Evolutionary conservation across 169 alveolate species (phyloP).

Genomic region (Blepharisma undulans): DNA sequence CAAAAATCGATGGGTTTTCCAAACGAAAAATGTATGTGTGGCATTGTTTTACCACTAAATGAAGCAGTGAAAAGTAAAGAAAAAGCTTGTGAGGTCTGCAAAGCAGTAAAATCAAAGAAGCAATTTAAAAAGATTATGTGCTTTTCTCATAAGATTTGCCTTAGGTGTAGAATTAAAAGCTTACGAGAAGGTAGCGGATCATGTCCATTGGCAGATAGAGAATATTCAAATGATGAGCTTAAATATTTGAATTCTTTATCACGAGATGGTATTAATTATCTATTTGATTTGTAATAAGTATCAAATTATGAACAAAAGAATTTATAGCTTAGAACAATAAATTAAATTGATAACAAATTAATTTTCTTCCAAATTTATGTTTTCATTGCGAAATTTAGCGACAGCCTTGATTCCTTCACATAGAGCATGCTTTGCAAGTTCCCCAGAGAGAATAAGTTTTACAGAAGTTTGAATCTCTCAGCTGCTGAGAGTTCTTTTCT

Average conservation of each 20-base stretch:
- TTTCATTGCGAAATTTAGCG: slow-evolving; percentile 97
- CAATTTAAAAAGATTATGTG: not conserved
- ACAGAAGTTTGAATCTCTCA: slow-evolving; percentile 99
- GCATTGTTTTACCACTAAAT: not conserved
- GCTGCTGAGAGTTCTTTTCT: slow-evolving; percentile 96
- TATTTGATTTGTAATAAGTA: not conserved
- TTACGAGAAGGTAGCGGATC: not conserved
- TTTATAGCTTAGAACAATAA: no score
- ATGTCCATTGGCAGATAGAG: not conserved
- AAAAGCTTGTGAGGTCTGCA: not conserved
- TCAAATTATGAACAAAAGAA: no score
- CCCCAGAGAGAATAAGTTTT: slow-evolving; percentile 99
- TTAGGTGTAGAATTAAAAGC: not conserved
- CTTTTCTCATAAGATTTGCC: not conserved
- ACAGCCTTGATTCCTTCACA: slow-evolving; percentile 99
- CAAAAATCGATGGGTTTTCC: not conserved
- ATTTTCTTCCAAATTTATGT: no score
- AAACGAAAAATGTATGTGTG: not conserved
- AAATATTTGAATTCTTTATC: not conserved
- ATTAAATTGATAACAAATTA: no score
- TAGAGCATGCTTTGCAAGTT: slow-evolving; percentile 99
- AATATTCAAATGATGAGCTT: not conserved
- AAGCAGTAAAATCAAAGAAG: not conserved
- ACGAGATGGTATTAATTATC: not conserved
- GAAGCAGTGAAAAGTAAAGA: not conserved